Percentiles rank a stretch among this genome's conserved stretches.
phyloP scores from a whole-genome alignment of 2,329 filamentous ascomycete species.

The Verticillium tricorpus region DNA sequence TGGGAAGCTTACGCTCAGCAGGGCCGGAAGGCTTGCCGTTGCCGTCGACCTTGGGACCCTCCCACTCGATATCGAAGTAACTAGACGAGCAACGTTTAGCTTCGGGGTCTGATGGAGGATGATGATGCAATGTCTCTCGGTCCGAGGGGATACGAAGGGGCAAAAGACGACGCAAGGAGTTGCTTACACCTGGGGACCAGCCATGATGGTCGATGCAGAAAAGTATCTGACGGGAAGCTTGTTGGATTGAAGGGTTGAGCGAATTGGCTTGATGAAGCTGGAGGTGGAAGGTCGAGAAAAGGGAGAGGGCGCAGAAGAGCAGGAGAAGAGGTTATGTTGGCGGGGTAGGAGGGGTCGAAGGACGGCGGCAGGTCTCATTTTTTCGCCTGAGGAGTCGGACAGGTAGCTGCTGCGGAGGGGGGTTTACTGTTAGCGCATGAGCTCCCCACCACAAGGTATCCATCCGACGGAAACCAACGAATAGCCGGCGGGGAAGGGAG shows the following conservation, averaged over 20 bases:
- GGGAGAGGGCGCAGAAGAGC: slow-evolving; percentile 15
- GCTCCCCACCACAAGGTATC: slow-evolving; percentile 11
- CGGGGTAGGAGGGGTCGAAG: slow-evolving; percentile 17
- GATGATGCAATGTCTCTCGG: slow-evolving; percentile 3
- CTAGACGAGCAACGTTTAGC: slow-evolving; percentile 26
- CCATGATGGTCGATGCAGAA: slow-evolving; percentile 67
- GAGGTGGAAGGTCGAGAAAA: slow-evolving; percentile 18
- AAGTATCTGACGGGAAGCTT: slow-evolving; percentile 36
- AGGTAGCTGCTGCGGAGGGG: slow-evolving; percentile 8
- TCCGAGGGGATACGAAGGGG: not conserved
- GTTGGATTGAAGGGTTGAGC: slow-evolving; percentile 12
- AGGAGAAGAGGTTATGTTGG: slow-evolving; percentile 15
- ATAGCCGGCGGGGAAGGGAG: not conserved
- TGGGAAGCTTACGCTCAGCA: slow-evolving; percentile 52
- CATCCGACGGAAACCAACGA: slow-evolving; percentile 4
- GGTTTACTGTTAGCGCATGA: slow-evolving; percentile 15
- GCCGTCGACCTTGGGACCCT: slow-evolving; percentile 62
- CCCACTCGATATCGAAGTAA: slow-evolving; percentile 71
- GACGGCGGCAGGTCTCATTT: slow-evolving; percentile 18
- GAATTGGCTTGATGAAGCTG: slow-evolving; percentile 14
- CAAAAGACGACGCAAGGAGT: not conserved
- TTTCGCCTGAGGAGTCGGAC: slow-evolving; percentile 9
- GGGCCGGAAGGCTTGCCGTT: slow-evolving; percentile 48
- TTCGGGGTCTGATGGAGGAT: slow-evolving; percentile 8
- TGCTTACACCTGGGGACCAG: slow-evolving; percentile 62